Evolutionary conservation across 2,329 filamentous ascomycete genomes (phyloP), one percentile per base, ranked within the genome.

Genomic region (Scopulariopsis brevicaulis): DNA sequence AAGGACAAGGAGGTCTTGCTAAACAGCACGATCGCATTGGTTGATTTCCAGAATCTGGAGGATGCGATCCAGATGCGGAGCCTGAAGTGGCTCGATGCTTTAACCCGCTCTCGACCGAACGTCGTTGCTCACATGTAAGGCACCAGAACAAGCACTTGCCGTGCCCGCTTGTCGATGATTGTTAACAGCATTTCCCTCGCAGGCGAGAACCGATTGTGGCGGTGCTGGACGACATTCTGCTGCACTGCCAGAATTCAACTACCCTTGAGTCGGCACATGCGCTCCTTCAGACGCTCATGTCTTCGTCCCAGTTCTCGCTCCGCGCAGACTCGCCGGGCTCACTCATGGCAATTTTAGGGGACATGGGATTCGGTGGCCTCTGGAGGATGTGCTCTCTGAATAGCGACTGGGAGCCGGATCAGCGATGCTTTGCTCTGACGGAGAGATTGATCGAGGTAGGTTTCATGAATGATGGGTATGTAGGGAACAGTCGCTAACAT

Each of bases 1-100:
- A 78, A 77, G 57, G 83, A 87, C 61, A 79, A 81, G 62, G 82
- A 86, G 60, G 66, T 87, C 14, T 69, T 88, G 18, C 73, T 87
- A 6, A 83, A 81, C 60, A 81, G 81, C 3, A 82, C 81, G 1
- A 83, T 87, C 58, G 78, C 81, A 64, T 73, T 87, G 50, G 79
- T 87, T 11, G 85, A 88, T 65, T 87, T 88, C 64, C 78, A 81
- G 58, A 80, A 80, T 59, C 71, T 86, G 8, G 84, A 87, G 59
- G 83, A 87, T 58, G 73, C 74, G 1, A 75, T 84, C 20, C 84
- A 87, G 65, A 77, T 79, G 51, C 75, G 82, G 15, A 80, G 75
- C 18, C 70, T 88, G 3, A 66, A 72, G 18, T 86, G 84, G 81
- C 73, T 88, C 40, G 81, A 80, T 56, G 73, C 78, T 55, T 68